Evolutionary conservation across 2,329 filamentous ascomycete genomes (phyloP).

Genomic region (Juglanconis sp.): DNA sequence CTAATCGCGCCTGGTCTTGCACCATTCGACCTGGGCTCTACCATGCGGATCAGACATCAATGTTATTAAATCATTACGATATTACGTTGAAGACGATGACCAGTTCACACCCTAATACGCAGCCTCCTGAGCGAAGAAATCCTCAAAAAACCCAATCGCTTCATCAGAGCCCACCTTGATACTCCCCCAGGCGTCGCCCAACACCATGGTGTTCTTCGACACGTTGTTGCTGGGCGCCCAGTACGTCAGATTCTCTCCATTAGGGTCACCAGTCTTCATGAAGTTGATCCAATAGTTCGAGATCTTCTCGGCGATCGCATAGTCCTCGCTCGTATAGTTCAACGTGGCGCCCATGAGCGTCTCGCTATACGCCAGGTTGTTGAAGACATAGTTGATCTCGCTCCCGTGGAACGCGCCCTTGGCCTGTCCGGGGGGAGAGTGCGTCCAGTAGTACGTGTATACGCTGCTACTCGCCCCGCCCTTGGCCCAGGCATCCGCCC

Average conservation of each 20-base stretch:
- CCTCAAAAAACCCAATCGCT: constrained; percentile 1
- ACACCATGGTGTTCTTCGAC: constrained; percentile 6
- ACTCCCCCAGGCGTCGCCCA: constrained; percentile 12
- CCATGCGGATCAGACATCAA: no score
- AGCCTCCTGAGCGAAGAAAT: neutral
- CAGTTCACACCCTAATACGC: no score
- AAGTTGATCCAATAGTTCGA: constrained; percentile 19
- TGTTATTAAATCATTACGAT: no score
- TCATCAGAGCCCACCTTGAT: constrained; percentile 1
- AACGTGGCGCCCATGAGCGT: constrained; percentile 9
- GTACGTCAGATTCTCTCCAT: constrained; percentile 16
- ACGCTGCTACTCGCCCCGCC: constrained; percentile 24
- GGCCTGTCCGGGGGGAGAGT: constrained; percentile 24
- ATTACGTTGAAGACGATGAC: no score
- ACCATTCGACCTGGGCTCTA: no score
- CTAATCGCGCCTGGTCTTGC: no score
- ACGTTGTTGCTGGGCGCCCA: constrained; percentile 15
- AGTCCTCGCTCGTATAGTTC: constrained; percentile 28
- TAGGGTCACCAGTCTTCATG: constrained; percentile 12
- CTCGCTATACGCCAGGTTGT: constrained; percentile 26
- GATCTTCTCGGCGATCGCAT: constrained; percentile 24
- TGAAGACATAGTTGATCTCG: constrained; percentile 31
- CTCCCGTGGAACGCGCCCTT: constrained; percentile 28
- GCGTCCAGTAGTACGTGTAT: constrained; percentile 30
- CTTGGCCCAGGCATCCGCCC: constrained; percentile 24